Evolutionary conservation across 106 monocot species (phyloP).

Genomic region (Acorus calamus): DNA sequence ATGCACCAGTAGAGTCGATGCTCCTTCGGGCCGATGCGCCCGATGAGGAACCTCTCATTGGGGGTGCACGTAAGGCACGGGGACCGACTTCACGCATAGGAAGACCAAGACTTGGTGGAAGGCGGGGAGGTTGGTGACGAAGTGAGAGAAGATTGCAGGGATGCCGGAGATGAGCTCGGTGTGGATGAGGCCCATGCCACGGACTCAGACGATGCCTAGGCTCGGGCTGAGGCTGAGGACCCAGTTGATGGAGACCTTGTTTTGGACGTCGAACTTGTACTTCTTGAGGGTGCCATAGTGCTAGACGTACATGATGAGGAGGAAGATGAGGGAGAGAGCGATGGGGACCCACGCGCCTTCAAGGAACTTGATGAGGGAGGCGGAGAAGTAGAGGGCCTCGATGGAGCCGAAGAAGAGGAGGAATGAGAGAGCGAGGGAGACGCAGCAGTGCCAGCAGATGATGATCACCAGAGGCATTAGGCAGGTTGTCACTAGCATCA

Average conservation of each 20-base stretch:
- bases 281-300: constrained; percentile 62
- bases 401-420: constrained; percentile 54
- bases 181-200: constrained; percentile 64
- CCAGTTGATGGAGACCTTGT: constrained; percentile 68
- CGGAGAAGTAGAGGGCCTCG: constrained; percentile 53
- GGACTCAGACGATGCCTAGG: constrained; percentile 54
- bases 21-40: constrained; percentile 42
- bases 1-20: constrained; percentile 58
- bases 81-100: constrained; percentile 54
- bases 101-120: constrained; percentile 61
- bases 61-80: constrained; percentile 49
- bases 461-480: constrained; percentile 62
- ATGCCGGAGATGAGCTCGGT: constrained; percentile 53
- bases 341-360: constrained; percentile 70
- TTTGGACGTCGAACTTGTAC: constrained; percentile 52
- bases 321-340: constrained; percentile 46
- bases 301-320: constrained; percentile 60
- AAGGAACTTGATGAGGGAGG: constrained; percentile 57
- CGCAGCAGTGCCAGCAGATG: constrained; percentile 48
- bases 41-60: constrained; percentile 50
- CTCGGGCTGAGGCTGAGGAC: constrained; percentile 45
- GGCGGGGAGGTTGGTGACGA: constrained; percentile 70
- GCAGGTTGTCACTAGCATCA: constrained; percentile 64
- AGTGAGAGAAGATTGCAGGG: constrained; percentile 61
- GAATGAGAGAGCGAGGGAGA: constrained; percentile 35